phyloP scores from a whole-genome alignment of 2,329 filamentous ascomycete species.

The Chaetomium sp. region DNA sequence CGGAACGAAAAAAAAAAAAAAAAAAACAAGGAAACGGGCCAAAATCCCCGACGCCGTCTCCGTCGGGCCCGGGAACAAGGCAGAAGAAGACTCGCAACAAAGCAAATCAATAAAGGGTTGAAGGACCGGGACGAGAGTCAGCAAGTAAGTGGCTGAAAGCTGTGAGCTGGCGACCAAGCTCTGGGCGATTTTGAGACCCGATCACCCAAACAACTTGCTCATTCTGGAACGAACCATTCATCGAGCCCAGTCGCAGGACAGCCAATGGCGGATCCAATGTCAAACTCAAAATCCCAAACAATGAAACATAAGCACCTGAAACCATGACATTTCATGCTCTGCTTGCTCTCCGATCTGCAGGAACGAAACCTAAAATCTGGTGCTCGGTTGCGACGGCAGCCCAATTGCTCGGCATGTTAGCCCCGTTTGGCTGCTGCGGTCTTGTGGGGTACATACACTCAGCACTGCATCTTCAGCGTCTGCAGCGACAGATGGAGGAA shows the following conservation, averaged over 20 bases:
- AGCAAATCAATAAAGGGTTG: neutral
- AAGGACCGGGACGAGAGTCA: neutral
- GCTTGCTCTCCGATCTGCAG: neutral
- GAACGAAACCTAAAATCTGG: neutral
- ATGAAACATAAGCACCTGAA: constrained; percentile 1
- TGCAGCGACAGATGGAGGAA: constrained; percentile 7
- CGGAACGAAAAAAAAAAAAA: constrained; percentile 1
- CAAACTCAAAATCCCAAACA: neutral
- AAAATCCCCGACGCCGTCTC: neutral
- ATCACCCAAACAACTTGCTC: no score
- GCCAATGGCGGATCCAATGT: neutral
- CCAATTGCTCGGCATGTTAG: neutral
- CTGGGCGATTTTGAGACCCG: neutral
- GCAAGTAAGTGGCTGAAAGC: neutral
- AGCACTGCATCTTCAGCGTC: neutral
- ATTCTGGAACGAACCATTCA: neutral
- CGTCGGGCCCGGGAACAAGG: neutral
- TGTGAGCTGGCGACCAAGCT: constrained; percentile 1
- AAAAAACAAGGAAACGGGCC: neutral
- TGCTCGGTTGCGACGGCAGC: neutral
- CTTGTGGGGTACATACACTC: constrained; percentile 1
- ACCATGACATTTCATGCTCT: neutral
- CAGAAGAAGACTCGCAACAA: neutral
- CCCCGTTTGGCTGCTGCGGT: neutral
- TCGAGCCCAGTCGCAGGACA: neutral